Evolutionary conservation across 441 rosid species (phyloP).

Genomic region (Gossypium davidsonii): DNA sequence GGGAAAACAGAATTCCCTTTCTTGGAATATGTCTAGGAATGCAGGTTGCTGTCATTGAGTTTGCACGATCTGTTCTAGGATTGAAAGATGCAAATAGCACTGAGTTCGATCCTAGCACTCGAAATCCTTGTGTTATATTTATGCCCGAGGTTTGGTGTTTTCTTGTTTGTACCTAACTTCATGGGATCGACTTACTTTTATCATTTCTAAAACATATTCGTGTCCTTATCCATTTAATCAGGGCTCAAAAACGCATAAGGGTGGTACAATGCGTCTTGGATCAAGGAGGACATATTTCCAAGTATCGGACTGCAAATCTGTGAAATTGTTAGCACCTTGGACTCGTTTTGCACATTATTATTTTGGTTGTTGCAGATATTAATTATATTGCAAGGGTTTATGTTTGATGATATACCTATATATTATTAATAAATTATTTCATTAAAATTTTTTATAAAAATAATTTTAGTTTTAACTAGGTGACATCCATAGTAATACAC

Average conservation of each 20-base stretch:
- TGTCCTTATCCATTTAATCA: conserved; percentile 18
- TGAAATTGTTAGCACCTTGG: conserved; percentile 41
- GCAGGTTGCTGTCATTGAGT: conserved; percentile 94
- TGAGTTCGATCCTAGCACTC: conserved; percentile 68
- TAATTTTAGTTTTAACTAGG: too few relatives aligned
- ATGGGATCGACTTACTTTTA: not conserved
- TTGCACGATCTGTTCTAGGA: conserved; percentile 63
- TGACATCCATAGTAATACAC: too few relatives aligned
- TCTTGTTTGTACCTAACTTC: not conserved
- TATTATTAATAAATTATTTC: not conserved
- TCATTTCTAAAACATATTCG: not conserved
- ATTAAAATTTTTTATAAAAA: too few relatives aligned
- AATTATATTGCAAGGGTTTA: too few relatives aligned
- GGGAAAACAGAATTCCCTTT: conserved; percentile 80
- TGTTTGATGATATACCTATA: not conserved
- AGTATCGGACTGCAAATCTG: conserved; percentile 40
- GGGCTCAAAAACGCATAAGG: conserved; percentile 69
- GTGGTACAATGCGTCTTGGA: conserved; percentile 73
- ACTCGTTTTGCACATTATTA: not conserved
- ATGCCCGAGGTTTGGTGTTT: conserved; percentile 80
- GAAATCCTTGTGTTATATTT: conserved; percentile 74
- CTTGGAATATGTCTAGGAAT: conserved; percentile 96
- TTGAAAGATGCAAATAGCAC: conserved; percentile 82
- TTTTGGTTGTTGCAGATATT: not conserved
- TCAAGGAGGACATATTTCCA: conserved; percentile 54